These are phyloP conservation scores for Didymella lethalis DNA, from an alignment of 2,329 filamentous ascomycete genomes.

Conservation along the genomic window DNA sequence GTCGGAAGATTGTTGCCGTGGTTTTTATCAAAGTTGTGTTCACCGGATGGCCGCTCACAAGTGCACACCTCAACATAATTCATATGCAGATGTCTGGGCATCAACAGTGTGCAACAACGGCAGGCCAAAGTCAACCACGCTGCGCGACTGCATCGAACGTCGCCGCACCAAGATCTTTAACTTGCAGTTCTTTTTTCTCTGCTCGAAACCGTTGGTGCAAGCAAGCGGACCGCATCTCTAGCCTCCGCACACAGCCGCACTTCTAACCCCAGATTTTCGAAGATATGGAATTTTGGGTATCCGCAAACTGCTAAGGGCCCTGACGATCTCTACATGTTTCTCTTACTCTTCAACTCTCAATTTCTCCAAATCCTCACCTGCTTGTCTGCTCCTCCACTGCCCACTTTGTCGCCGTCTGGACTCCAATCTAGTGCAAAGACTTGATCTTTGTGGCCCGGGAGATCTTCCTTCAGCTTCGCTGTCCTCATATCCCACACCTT, in stretches of 20 bases:
- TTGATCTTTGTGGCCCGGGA: slow-evolving; percentile 90
- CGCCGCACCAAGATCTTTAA: neutral
- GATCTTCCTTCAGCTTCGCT: slow-evolving; percentile 80
- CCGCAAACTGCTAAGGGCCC: slow-evolving; percentile 23
- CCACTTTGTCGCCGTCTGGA: slow-evolving; percentile 85
- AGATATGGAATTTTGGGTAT: slow-evolving; percentile 26
- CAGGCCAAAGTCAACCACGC: neutral
- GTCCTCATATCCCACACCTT: slow-evolving; percentile 94
- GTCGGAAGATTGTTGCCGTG: slow-evolving; percentile 19
- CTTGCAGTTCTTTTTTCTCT: slow-evolving; percentile 3
- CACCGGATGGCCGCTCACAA: slow-evolving; percentile 14
- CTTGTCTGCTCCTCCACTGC: slow-evolving; percentile 93
- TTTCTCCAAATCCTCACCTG: slow-evolving; percentile 71
- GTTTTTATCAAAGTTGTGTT: slow-evolving; percentile 15
- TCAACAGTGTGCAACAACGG: neutral
- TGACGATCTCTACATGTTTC: slow-evolving; percentile 10
- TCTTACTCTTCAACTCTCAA: slow-evolving; percentile 60
- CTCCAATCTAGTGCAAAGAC: slow-evolving; percentile 97
- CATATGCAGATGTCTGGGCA: slow-evolving; percentile 13
- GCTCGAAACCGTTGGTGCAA: slow-evolving; percentile 19
- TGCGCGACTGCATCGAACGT: neutral
- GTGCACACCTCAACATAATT: slow-evolving; percentile 19
- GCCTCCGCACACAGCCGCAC: slow-evolving; percentile 20
- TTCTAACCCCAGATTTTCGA: slow-evolving; percentile 20
- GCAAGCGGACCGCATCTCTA: slow-evolving; percentile 21